Percentiles rank a stretch among this genome's conserved stretches.
phyloP scores from a whole-genome alignment of 2,329 filamentous ascomycete species.

The Ophiostoma sp. region DNA sequence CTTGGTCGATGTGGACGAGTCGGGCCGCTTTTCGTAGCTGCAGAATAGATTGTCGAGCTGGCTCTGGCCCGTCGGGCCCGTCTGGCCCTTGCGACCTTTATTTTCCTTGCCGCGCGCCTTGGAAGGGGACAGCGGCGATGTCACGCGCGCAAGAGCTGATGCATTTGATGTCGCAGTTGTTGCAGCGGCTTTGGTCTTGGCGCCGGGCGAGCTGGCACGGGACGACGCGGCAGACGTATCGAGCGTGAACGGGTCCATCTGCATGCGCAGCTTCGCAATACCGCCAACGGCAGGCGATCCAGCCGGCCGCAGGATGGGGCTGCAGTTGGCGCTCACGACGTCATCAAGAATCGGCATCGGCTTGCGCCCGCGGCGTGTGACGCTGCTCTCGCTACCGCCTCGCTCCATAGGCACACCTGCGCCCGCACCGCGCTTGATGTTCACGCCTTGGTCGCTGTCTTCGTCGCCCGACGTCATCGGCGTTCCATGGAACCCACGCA shows the following conservation, averaged over 20 bases:
- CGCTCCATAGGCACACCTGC: constrained; percentile 24
- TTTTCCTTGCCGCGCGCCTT: neutral
- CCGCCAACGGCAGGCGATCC: constrained; percentile 60
- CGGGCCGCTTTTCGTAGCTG: neutral
- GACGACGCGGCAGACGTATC: constrained; percentile 43
- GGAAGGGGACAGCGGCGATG: constrained; percentile 17
- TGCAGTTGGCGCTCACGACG: constrained; percentile 58
- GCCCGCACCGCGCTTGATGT: neutral
- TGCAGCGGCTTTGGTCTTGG: constrained; percentile 32
- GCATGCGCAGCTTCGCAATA: constrained; percentile 74
- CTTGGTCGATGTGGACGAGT: neutral
- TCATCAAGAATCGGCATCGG: constrained; percentile 43
- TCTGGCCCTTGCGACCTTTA: neutral
- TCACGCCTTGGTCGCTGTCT: constrained; percentile 46
- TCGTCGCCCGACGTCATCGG: constrained; percentile 53
- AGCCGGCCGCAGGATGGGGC: constrained; percentile 49
- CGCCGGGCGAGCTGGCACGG: constrained; percentile 45
- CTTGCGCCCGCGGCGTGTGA: constrained; percentile 37
- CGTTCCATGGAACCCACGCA: constrained; percentile 53
- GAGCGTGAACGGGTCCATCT: constrained; percentile 72
- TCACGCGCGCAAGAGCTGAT: constrained; percentile 3
- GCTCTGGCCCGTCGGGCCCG: neutral
- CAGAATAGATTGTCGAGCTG: neutral
- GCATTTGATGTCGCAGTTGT: constrained; percentile 23
- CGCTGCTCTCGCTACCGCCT: constrained; percentile 26